A percentile compares a stretch with the other conserved stretches of the same genome.
Conservation (phyloP, 2,329 filamentous ascomycete genomes). For the Ceratocystis diversiconidia region DNA sequence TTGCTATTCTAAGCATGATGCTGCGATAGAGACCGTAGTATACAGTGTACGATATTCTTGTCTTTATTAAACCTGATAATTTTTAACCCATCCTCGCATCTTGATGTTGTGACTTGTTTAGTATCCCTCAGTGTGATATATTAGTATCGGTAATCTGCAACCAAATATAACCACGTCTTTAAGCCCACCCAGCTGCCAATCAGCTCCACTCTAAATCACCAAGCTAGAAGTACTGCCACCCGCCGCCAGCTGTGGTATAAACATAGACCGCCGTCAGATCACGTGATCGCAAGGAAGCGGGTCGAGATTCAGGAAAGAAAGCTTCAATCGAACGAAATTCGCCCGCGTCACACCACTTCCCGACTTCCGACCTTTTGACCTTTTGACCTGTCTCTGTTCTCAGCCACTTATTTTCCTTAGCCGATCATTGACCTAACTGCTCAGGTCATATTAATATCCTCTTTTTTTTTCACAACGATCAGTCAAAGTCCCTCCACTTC, state of each 20-base stretch:
- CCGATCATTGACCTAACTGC: neutral
- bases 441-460: neutral
- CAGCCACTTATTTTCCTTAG: neutral
- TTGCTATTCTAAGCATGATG: slow-evolving; percentile 21
- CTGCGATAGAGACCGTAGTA: neutral
- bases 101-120: neutral
- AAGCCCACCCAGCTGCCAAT: neutral
- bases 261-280: neutral
- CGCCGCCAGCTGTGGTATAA: neutral
- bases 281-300: slow-evolving; percentile 12
- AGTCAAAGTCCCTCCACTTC: neutral
- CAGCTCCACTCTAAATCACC: neutral
- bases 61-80: neutral
- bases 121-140: neutral
- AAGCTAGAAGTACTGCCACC: neutral
- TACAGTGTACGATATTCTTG: slow-evolving; percentile 1
- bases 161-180: neutral
- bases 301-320: slow-evolving; percentile 4
- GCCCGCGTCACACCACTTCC: slow-evolving; percentile 16
- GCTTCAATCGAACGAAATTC: slow-evolving; percentile 6
- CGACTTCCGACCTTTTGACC: neutral
- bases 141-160: too few species aligned
- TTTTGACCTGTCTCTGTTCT: neutral
- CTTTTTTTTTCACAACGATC: neutral
- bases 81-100: neutral